A percentile compares a stretch with the other conserved stretches of the same genome.
Evolutionary conservation across 352 stramenopile species (phyloP).

Genomic region (Pythium sp.): DNA sequence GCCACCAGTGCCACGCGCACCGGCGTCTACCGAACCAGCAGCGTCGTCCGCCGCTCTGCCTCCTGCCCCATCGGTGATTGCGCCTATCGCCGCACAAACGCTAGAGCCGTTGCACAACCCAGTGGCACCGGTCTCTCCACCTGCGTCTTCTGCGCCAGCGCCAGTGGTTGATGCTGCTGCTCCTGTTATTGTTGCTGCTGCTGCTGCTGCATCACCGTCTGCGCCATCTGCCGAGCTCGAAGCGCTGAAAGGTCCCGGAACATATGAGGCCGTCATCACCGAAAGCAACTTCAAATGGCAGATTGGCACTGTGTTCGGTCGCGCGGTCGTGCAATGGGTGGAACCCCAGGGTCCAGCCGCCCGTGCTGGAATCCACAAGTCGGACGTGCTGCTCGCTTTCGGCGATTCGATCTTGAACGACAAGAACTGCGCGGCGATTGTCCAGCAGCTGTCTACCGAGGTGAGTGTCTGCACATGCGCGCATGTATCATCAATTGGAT

Average conservation of each 20-base stretch:
- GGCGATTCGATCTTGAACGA: constrained; percentile 70
- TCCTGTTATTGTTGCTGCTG: neutral
- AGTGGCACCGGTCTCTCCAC: constrained; percentile 6
- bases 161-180: constrained; percentile 5
- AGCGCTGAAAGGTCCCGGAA: constrained; percentile 52
- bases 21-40: constrained; percentile 13
- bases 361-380: constrained; percentile 76
- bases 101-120: constrained; percentile 51
- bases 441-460: constrained; percentile 78
- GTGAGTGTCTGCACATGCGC: constrained; percentile 25
- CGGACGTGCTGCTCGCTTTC: constrained; percentile 79
- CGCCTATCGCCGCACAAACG: constrained; percentile 48
- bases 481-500: neutral
- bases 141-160: neutral
- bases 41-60: constrained; percentile 35
- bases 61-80: constrained; percentile 36
- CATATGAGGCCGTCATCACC: constrained; percentile 81
- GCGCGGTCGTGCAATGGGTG: constrained; percentile 78
- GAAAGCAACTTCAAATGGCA: constrained; percentile 78
- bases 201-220: constrained; percentile 17
- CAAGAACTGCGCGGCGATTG: constrained; percentile 70
- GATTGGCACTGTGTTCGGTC: constrained; percentile 83
- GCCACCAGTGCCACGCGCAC: constrained; percentile 17
- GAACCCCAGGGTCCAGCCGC: constrained; percentile 60
- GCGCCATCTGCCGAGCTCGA: constrained; percentile 32